These are phyloP conservation scores for Kewa caespitosa DNA, from an alignment of 179 eudicot species.

Conservation along the genomic window DNA sequence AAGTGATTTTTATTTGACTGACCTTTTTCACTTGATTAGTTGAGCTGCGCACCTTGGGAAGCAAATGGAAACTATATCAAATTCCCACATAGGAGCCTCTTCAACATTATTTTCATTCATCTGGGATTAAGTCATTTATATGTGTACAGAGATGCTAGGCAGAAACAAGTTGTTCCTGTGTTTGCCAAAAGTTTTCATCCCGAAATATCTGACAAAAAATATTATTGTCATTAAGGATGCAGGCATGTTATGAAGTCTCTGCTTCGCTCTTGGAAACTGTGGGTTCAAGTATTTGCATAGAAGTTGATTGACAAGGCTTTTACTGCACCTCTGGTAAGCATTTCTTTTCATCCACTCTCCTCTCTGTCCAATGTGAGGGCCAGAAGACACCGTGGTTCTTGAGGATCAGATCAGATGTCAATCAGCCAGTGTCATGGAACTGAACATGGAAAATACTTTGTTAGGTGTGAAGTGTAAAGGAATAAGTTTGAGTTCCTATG, in stretches of 20 bases:
- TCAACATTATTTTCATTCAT: background rate
- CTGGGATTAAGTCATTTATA: background rate
- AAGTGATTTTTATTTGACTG: background rate
- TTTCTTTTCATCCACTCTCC: constrained; percentile 21
- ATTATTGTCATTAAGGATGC: background rate
- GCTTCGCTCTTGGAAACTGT: constrained; percentile 1
- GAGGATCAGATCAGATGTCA: background rate
- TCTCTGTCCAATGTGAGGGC: background rate
- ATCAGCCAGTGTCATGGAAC: background rate
- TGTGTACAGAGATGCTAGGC: background rate
- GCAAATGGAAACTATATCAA: background rate
- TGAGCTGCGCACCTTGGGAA: background rate
- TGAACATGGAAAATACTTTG: background rate
- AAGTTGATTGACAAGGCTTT: constrained; percentile 25
- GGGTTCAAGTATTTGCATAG: constrained; percentile 1
- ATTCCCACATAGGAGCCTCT: background rate
- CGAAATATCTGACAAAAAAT: background rate
- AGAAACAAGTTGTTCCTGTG: background rate
- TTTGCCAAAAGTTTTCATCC: background rate
- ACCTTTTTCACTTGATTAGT: background rate
- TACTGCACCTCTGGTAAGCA: constrained; percentile 23
- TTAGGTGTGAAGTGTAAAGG: constrained; percentile 16
- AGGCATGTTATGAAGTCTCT: constrained; percentile 4
- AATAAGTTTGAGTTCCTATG: constrained; percentile 17
- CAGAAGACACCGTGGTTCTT: background rate